These are phyloP conservation scores for carrot (Daucus carota) DNA, from an alignment of 129 eudicot genomes.

Conservation along the genomic window DNA sequence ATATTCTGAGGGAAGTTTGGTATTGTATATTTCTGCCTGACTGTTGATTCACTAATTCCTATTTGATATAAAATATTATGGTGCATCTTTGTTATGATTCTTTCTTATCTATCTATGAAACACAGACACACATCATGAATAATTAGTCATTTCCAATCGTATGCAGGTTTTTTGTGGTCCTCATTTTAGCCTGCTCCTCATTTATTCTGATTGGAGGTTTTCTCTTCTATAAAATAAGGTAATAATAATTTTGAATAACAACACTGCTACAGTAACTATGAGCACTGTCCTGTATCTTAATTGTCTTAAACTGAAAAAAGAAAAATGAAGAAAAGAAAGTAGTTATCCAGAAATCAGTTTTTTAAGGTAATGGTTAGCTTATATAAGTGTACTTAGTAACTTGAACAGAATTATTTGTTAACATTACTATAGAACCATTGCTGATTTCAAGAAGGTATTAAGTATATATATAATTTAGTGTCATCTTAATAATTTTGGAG, in stretches of 20 bases:
- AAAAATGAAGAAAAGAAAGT: neutral
- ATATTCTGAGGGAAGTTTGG: neutral
- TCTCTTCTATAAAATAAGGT: constrained; percentile 92
- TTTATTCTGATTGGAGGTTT: constrained; percentile 88
- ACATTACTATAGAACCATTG: neutral
- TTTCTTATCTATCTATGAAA: neutral
- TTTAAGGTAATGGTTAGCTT: neutral
- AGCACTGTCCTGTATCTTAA: neutral
- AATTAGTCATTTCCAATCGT: constrained; percentile 12
- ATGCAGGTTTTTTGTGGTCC: constrained; percentile 79
- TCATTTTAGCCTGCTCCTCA: constrained; percentile 67
- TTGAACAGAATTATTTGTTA: neutral
- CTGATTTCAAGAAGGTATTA: neutral
- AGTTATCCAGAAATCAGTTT: neutral
- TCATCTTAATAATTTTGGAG: neutral
- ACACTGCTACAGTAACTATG: neutral
- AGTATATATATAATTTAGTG: neutral
- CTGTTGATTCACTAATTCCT: neutral
- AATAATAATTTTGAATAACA: constrained; percentile 1
- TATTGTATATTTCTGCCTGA: neutral
- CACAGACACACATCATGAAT: constrained; percentile 10
- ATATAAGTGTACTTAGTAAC: neutral
- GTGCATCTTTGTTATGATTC: constrained; percentile 1
- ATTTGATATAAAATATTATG: neutral
- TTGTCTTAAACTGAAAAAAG: neutral